phyloP scores from a whole-genome alignment of 768 basidiomycete genomes.

The Pleurotus platypus region DNA sequence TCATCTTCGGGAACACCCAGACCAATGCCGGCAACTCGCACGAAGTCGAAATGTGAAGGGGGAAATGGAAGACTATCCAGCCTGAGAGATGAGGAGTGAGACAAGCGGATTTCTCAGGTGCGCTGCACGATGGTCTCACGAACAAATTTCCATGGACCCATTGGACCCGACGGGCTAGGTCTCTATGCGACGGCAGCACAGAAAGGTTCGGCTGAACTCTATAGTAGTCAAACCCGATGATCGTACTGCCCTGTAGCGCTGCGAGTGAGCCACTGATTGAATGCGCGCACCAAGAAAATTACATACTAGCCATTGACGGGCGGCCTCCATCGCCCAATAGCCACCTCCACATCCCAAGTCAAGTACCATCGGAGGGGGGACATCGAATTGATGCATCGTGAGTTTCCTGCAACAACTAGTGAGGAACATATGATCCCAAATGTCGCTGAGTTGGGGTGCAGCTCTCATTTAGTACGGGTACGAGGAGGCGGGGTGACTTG shows the following conservation, averaged over 20 bases:
- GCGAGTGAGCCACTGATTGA: slow-evolving; percentile 4
- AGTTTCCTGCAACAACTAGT: slow-evolving; percentile 41
- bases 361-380: slow-evolving; percentile 49
- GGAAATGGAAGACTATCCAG: slow-evolving; percentile 64
- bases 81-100: slow-evolving; percentile 28
- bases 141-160: slow-evolving; percentile 74
- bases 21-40: slow-evolving; percentile 60
- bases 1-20: slow-evolving; percentile 72
- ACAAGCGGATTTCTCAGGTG: not conserved
- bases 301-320: slow-evolving; percentile 61
- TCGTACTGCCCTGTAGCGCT: slow-evolving; percentile 37
- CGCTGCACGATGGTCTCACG: slow-evolving; percentile 14
- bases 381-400: slow-evolving; percentile 51
- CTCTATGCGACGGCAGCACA: slow-evolving; percentile 28
- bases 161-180: slow-evolving; percentile 45
- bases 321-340: slow-evolving; percentile 69
- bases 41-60: slow-evolving; percentile 56
- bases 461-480: too few species aligned
- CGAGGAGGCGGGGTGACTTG: not conserved
- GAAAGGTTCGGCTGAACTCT: slow-evolving; percentile 50
- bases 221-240: slow-evolving; percentile 60
- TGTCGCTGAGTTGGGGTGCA: slow-evolving; percentile 41
- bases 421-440: slow-evolving; percentile 70
- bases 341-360: slow-evolving; percentile 75
- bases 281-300: not conserved